These are phyloP conservation scores for Ophiostoma pallidulum DNA, from an alignment of 2,329 filamentous ascomycete species.

Conservation along the genomic window DNA sequence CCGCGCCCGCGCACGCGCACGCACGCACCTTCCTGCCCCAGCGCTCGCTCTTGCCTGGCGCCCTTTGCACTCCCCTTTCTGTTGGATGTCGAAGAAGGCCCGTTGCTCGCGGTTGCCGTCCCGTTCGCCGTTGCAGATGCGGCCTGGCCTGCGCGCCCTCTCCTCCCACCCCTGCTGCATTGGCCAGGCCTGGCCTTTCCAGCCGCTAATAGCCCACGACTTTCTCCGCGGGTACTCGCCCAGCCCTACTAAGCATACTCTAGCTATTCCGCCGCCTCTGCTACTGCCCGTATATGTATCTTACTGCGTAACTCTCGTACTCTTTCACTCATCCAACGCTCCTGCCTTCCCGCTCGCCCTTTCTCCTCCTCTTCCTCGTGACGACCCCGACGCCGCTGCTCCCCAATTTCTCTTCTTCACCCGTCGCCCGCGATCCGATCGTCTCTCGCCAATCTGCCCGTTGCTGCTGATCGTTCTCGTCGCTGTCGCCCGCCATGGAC, in stretches of 20 bases:
- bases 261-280: background rate
- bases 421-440: background rate
- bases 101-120: too few relatives aligned
- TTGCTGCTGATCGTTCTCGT: background rate
- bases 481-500: conserved; percentile 33
- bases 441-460: background rate
- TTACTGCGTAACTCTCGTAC: background rate
- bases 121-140: too few relatives aligned
- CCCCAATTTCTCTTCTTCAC: background rate
- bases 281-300: too few relatives aligned
- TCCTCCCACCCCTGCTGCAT: too few relatives aligned
- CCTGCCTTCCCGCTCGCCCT: background rate
- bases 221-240: background rate
- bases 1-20: too few relatives aligned
- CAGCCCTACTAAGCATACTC: background rate
- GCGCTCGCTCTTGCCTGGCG: too few relatives aligned
- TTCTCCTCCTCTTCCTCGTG: background rate
- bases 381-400: background rate
- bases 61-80: too few relatives aligned
- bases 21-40: too few relatives aligned
- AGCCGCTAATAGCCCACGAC: background rate
- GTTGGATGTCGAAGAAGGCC: too few relatives aligned
- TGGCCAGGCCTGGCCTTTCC: too few relatives aligned
- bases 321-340: background rate
- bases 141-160: too few relatives aligned